Conservation (phyloP, 306 rosid species). For the Benincasa hispida region DNA sequence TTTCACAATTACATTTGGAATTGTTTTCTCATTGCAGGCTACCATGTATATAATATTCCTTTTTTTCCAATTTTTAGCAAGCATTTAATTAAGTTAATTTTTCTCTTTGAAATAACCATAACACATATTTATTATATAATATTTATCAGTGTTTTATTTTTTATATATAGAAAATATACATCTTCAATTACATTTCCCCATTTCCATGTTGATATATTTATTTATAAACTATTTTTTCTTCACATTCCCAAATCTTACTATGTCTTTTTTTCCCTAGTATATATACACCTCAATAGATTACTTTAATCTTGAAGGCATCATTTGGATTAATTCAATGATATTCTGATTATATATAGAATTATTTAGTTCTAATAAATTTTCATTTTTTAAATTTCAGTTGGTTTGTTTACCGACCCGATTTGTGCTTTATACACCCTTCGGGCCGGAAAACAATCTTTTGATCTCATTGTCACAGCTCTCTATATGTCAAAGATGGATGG, state of each 20-base stretch:
- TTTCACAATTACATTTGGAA: background rate
- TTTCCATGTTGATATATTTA: background rate
- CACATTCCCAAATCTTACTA: background rate
- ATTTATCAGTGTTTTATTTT: background rate
- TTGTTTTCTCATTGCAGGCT: background rate
- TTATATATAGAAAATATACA: background rate
- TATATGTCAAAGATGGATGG: constrained; percentile 10
- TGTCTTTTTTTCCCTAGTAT: background rate
- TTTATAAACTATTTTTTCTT: background rate
- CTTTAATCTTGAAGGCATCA: background rate
- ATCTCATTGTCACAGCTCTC: background rate
- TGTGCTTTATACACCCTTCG: background rate
- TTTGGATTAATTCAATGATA: background rate
- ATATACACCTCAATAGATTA: background rate
- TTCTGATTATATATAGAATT: background rate
- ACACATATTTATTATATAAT: background rate
- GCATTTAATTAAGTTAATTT: background rate
- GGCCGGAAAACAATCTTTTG: background rate
- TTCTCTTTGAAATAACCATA: background rate
- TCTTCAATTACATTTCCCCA: too few relatives aligned
- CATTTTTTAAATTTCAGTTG: background rate
- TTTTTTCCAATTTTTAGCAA: background rate
- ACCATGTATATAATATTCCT: constrained; percentile 3
- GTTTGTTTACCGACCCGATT: background rate
- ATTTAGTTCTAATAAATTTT: background rate